Percentiles rank a stretch among this genome's conserved stretches.
Conservation (phyloP, 305 asterid genomes). For the Vinca major region DNA sequence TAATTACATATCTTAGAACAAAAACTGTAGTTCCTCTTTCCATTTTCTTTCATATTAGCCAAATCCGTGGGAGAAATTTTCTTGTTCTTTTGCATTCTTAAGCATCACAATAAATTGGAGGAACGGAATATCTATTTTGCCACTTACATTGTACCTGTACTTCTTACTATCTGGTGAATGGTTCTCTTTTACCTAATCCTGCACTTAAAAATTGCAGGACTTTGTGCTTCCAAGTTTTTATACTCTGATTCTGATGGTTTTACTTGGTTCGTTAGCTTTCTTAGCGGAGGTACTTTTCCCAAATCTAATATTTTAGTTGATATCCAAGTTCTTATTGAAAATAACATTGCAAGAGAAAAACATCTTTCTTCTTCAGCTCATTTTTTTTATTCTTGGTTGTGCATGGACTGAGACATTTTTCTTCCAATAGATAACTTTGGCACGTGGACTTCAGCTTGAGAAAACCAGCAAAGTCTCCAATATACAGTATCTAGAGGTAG, state of each 20-base stretch:
- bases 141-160: neutral
- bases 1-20: neutral
- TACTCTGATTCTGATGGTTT: slow-evolving; percentile 24
- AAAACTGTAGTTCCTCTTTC: neutral
- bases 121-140: neutral
- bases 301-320: slow-evolving; percentile 6
- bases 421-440: slow-evolving; percentile 26
- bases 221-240: slow-evolving; percentile 27
- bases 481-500: slow-evolving; percentile 30
- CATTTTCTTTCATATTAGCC: neutral
- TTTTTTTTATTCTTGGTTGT: neutral
- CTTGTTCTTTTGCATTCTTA: neutral
- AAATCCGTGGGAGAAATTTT: neutral
- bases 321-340: neutral
- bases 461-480: slow-evolving; percentile 31
- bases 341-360: neutral
- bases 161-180: neutral
- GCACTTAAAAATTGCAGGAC: slow-evolving; percentile 16
- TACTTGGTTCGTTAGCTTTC: slow-evolving; percentile 31
- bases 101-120: neutral
- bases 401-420: slow-evolving; percentile 1
- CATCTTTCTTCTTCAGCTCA: neutral
- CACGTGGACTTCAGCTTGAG: slow-evolving; percentile 41
- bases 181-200: slow-evolving; percentile 10
- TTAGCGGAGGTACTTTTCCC: slow-evolving; percentile 29